These are phyloP conservation scores for Fusarium pseudoanthophilum DNA, from an alignment of 2,329 filamentous ascomycete species.

Conservation along the genomic window DNA sequence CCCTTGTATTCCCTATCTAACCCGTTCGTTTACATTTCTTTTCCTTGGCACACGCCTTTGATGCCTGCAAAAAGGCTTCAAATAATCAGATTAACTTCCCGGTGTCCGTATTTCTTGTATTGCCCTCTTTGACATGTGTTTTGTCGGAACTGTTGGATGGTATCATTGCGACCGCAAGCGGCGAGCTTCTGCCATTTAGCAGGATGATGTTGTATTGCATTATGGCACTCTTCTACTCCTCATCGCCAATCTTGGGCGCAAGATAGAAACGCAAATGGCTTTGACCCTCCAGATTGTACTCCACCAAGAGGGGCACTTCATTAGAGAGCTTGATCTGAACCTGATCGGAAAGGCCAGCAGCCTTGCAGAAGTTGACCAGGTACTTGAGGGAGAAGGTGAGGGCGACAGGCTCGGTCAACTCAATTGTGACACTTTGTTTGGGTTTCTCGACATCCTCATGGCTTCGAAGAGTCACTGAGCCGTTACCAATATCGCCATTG, in stretches of 20 bases:
- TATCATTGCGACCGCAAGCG: slow-evolving; percentile 30
- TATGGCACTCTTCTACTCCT: slow-evolving; percentile 47
- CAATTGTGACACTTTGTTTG: slow-evolving; percentile 85
- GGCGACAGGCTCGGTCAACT: slow-evolving; percentile 89
- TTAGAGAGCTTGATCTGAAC: slow-evolving; percentile 96
- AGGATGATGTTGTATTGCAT: slow-evolving; percentile 26
- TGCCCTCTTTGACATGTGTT: slow-evolving; percentile 7
- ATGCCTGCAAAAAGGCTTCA: slow-evolving; percentile 4
- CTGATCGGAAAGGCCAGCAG: slow-evolving; percentile 79
- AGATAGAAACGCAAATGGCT: slow-evolving; percentile 97
- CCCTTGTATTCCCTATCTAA: slow-evolving; percentile 10
- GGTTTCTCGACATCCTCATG: slow-evolving; percentile 92
- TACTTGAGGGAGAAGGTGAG: slow-evolving; percentile 99
- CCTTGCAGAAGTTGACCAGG: slow-evolving; percentile 99
- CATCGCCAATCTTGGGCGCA: slow-evolving; percentile 75
- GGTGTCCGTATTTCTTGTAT: slow-evolving; percentile 34
- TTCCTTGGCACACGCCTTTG: not conserved
- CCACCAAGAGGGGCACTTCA: slow-evolving; percentile 94
- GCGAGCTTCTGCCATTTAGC: slow-evolving; percentile 28
- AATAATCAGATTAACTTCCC: slow-evolving; percentile 17
- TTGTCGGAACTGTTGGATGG: slow-evolving; percentile 23
- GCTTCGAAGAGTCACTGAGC: slow-evolving; percentile 89
- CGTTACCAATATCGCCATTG: slow-evolving; percentile 94
- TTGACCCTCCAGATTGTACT: slow-evolving; percentile 86
- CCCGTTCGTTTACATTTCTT: slow-evolving; percentile 20